These are phyloP conservation scores for Meyerozyma smithsonii DNA, from an alignment of 1,139 yeast genomes.

Conservation along the genomic window DNA sequence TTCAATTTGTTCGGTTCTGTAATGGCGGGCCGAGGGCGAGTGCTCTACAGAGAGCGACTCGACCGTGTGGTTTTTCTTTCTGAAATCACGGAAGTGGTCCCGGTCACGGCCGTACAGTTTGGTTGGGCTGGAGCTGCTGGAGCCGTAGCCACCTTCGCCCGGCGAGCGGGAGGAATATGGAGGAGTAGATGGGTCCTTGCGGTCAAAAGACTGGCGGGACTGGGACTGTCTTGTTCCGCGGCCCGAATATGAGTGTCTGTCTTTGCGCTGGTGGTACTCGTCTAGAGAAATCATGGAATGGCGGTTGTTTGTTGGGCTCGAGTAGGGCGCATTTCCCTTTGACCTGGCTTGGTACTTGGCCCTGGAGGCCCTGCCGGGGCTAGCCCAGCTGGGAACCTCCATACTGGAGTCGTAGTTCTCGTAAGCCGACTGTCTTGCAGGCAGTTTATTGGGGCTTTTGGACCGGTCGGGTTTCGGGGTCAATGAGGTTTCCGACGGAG, in stretches of 20 bases:
- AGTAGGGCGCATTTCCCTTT: neutral
- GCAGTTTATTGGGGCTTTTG: neutral
- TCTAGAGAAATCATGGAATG: conserved; percentile 2
- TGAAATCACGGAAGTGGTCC: neutral
- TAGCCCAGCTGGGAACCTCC: neutral
- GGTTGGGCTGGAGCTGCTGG: neutral
- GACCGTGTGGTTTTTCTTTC: conserved; percentile 19
- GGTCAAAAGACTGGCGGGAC: neutral
- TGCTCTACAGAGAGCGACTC: conserved; percentile 25
- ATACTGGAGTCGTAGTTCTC: neutral
- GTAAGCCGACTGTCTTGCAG: neutral
- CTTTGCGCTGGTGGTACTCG: conserved; percentile 2
- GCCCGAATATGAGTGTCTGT: neutral
- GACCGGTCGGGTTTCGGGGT: neutral
- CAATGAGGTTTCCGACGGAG: conserved; percentile 9
- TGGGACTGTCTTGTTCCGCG: neutral
- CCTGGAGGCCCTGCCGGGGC: neutral
- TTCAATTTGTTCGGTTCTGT: neutral
- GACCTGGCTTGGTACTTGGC: no score
- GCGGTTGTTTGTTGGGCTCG: neutral
- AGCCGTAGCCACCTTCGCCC: neutral
- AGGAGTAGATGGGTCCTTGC: neutral
- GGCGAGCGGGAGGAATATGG: neutral
- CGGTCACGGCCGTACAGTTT: neutral
- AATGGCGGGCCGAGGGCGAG: conserved; percentile 12